These are phyloP conservation scores for Coemansia sp. DNA, from an alignment of 192 early-diverging fungal species.

Conservation along the genomic window DNA sequence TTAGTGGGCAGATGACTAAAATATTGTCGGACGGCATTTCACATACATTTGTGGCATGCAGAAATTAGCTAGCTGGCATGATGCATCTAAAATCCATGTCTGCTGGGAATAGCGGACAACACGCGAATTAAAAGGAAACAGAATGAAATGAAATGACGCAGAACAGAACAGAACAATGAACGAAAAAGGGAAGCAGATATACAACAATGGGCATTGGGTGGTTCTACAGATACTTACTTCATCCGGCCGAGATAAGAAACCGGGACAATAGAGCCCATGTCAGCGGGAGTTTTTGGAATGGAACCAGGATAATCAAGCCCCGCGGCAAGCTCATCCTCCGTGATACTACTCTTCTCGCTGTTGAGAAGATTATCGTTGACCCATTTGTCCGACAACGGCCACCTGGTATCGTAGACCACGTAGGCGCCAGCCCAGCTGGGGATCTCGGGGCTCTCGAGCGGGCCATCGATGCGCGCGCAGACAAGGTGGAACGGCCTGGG, in stretches of 20 bases:
- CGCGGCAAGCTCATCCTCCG: conserved; percentile 31
- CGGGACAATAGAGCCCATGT: conserved; percentile 35
- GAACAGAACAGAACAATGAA: conserved; percentile 2
- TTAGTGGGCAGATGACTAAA: not conserved
- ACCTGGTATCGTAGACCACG: conserved; percentile 35
- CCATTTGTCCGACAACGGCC: conserved; percentile 33
- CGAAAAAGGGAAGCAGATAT: not conserved
- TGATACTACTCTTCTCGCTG: not conserved
- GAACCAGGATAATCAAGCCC: conserved; percentile 50
- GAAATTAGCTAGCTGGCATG: not conserved
- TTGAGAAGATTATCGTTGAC: conserved; percentile 21
- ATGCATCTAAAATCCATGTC: not conserved
- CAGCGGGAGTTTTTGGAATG: conserved; percentile 28
- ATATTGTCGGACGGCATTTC: not conserved
- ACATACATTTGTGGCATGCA: not conserved
- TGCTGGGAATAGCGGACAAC: not conserved
- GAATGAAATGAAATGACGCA: not conserved
- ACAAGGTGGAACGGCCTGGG: conserved; percentile 33
- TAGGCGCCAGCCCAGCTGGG: conserved; percentile 44
- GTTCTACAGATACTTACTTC: conserved; percentile 28
- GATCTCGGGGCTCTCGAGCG: conserved; percentile 34
- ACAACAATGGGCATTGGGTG: not conserved
- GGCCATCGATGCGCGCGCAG: conserved; percentile 29
- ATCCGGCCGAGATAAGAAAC: conserved; percentile 50
- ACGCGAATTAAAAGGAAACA: not conserved